Conservation (phyloP, 225 moss, liverwort and hornwort genomes). For the Bryoerythrophyllum caledonicum region DNA sequence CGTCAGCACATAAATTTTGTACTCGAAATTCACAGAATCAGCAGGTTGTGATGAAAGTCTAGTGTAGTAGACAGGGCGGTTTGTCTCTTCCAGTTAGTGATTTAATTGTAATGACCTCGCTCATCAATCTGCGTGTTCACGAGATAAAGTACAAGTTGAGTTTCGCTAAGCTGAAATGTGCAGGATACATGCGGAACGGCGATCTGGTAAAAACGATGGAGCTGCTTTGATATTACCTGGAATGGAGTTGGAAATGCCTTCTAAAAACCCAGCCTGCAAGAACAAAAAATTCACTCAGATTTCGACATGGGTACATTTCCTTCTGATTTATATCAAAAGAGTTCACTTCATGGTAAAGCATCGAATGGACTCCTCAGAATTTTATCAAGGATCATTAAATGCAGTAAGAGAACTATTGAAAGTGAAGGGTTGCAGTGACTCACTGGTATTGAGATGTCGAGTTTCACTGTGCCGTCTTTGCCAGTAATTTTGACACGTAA, state of each 20-base stretch:
- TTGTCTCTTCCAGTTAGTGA: constrained; percentile 2
- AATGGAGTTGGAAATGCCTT: constrained; percentile 76
- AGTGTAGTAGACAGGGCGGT: neutral
- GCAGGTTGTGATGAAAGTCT: neutral
- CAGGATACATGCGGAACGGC: neutral
- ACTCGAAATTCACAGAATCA: neutral
- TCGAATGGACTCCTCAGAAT: constrained; percentile 5
- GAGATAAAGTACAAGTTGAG: neutral
- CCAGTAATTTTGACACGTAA: constrained; percentile 80
- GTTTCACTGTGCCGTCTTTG: constrained; percentile 71
- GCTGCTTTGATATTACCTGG: constrained; percentile 58
- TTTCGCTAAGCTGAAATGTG: neutral
- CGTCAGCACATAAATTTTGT: constrained; percentile 13
- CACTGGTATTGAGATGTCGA: constrained; percentile 84
- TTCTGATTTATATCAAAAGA: neutral
- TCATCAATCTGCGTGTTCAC: neutral
- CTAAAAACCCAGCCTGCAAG: constrained; percentile 89
- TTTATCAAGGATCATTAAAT: constrained; percentile 5
- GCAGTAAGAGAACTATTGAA: constrained; percentile 12
- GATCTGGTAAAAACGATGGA: constrained; percentile 15
- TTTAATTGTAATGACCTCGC: neutral
- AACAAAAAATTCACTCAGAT: constrained; percentile 10
- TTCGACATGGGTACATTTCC: constrained; percentile 8
- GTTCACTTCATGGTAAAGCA: neutral
- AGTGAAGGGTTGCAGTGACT: constrained; percentile 32